Evolutionary conservation across 2,329 filamentous ascomycete genomes (phyloP).

Genomic region (Fusarium sublunatum): DNA sequence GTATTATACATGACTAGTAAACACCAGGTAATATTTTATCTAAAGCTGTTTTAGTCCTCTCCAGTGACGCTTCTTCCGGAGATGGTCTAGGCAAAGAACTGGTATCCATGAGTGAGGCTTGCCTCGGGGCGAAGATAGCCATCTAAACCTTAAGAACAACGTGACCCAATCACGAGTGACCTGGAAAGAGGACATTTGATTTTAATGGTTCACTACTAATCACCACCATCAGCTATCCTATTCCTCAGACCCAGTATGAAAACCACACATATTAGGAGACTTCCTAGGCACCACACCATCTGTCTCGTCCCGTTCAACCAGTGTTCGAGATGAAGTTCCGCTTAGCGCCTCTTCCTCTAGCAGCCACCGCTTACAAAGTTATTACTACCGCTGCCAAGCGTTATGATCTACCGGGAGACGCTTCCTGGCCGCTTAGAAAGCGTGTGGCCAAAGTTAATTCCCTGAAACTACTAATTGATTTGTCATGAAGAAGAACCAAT

Average conservation of each 20-base stretch:
- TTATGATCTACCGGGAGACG: slow-evolving; percentile 62
- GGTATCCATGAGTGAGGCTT: no score
- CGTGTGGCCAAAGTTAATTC: slow-evolving; percentile 58
- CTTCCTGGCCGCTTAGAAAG: slow-evolving; percentile 61
- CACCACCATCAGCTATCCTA: no score
- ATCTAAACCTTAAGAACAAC: no score
- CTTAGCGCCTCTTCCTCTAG: slow-evolving; percentile 28
- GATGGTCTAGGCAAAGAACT: no score
- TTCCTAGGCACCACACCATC: not conserved
- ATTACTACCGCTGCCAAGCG: slow-evolving; percentile 46
- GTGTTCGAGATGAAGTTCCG: slow-evolving; percentile 30
- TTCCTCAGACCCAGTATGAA: not conserved
- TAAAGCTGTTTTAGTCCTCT: no score
- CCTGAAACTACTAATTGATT: slow-evolving; percentile 63
- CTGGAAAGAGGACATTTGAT: no score
- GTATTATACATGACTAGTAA: no score
- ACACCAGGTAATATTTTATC: no score
- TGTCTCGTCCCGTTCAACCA: slow-evolving; percentile 8
- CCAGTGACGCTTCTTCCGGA: no score
- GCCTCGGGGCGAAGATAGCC: no score
- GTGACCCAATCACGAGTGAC: no score
- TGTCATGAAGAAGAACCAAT: slow-evolving; percentile 63
- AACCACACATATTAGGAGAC: not conserved
- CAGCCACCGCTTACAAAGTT: slow-evolving; percentile 14
- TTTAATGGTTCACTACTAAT: no score